A percentile compares a stretch with the other conserved stretches of the same genome.
These are phyloP conservation scores for Gardenia jasminoides DNA, from an alignment of 257 asterid genomes.

Conservation along the genomic window DNA sequence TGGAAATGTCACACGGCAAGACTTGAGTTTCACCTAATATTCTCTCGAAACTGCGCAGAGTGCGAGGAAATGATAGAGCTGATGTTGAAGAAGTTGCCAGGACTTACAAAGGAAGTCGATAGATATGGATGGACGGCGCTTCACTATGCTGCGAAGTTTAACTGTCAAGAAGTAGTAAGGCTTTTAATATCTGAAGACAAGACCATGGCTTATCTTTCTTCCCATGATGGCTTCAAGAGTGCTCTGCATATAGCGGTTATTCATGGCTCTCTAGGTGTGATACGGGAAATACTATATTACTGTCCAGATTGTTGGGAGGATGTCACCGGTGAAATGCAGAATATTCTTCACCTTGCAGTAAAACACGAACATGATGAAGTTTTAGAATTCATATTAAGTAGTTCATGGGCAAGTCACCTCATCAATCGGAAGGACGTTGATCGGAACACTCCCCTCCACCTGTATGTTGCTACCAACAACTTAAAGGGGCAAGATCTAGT, in stretches of 20 bases:
- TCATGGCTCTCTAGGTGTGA: not conserved
- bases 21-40: not conserved
- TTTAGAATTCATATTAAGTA: not conserved
- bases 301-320: conserved; percentile 25
- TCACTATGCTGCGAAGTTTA: conserved; percentile 9
- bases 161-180: not conserved
- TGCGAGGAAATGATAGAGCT: not conserved
- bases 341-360: conserved; percentile 16
- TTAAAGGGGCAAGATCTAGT: not conserved
- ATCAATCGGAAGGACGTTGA: not conserved
- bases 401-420: not conserved
- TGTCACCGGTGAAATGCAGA: not conserved
- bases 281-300: not conserved
- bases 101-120: not conserved
- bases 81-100: not conserved
- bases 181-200: conserved; percentile 2
- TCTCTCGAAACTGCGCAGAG: not conserved
- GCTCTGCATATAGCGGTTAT: conserved; percentile 17
- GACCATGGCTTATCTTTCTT: conserved; percentile 2
- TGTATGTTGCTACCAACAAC: not conserved
- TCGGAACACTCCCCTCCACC: conserved; percentile 26
- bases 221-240: not conserved
- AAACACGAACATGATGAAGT: not conserved
- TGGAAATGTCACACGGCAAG: not conserved
- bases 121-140: conserved; percentile 22